These are phyloP conservation scores for Rhinocladiella similis DNA, from an alignment of 2,329 filamentous ascomycete species.

Conservation along the genomic window DNA sequence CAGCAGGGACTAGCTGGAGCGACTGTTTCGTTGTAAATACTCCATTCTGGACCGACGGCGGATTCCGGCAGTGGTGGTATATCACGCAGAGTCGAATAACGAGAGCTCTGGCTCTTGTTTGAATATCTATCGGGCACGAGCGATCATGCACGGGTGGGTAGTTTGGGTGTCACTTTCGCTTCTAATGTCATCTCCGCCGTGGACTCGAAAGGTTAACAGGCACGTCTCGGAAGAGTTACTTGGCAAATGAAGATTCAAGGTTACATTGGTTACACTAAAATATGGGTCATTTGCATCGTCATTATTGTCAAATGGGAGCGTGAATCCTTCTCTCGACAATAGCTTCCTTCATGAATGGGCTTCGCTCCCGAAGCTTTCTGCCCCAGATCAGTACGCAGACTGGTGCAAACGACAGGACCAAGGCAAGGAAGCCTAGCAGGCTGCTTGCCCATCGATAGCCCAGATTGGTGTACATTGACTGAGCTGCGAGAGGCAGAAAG, in stretches of 20 bases:
- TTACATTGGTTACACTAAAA: background rate
- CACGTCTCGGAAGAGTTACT: too few species aligned
- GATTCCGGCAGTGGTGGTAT: slow-evolving; percentile 10
- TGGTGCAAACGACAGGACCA: slow-evolving; percentile 47
- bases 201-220: too few species aligned
- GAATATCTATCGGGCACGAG: too few species aligned
- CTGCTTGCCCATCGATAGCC: slow-evolving; percentile 53
- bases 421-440: slow-evolving; percentile 46
- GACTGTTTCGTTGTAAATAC: slow-evolving; percentile 19
- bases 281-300: background rate
- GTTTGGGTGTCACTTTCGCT: too few species aligned
- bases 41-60: slow-evolving; percentile 5
- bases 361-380: slow-evolving; percentile 6
- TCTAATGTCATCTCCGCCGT: too few species aligned
- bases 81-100: slow-evolving; percentile 8
- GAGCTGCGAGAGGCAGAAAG: slow-evolving; percentile 49
- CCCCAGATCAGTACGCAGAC: slow-evolving; percentile 29
- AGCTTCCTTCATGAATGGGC: slow-evolving; percentile 21
- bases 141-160: too few species aligned
- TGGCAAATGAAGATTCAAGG: too few species aligned
- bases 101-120: slow-evolving; percentile 11
- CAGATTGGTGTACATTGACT: slow-evolving; percentile 49
- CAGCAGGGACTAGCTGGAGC: slow-evolving; percentile 8
- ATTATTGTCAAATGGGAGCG: background rate
- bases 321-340: slow-evolving; percentile 9